Conservation (phyloP, 2,329 filamentous ascomycete genomes). For the Macrophomina phaseolina region DNA sequence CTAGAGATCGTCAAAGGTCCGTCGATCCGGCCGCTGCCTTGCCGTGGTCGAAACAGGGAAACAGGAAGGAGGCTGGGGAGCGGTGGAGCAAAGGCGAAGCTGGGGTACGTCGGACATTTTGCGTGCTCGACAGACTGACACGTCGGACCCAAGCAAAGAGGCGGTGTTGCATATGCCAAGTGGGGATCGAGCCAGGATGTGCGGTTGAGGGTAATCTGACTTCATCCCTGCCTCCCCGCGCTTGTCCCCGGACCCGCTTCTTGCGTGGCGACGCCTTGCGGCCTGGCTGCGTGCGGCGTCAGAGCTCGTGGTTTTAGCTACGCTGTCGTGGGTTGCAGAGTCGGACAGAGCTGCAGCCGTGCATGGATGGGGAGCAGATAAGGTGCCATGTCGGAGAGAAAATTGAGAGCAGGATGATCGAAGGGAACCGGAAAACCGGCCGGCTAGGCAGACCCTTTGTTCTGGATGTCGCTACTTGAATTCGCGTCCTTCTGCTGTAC, state of each 20-base stretch:
- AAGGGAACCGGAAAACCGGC: neutral
- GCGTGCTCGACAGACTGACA: neutral
- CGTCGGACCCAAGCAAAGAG: slow-evolving; percentile 8
- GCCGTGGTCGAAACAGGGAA: neutral
- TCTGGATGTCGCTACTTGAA: neutral
- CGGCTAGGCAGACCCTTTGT: neutral
- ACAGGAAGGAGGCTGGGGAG: neutral
- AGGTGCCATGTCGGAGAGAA: neutral
- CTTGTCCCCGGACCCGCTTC: slow-evolving; percentile 5
- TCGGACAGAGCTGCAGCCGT: neutral
- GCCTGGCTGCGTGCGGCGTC: neutral
- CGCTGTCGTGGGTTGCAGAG: neutral
- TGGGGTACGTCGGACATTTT: neutral
- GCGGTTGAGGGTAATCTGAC: slow-evolving; percentile 5
- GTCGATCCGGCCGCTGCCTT: slow-evolving; percentile 7
- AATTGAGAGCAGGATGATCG: neutral
- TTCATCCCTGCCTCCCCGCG: slow-evolving; percentile 9
- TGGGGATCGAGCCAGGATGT: slow-evolving; percentile 2
- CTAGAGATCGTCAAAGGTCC: neutral
- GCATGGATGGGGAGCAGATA: neutral
- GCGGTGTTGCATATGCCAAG: slow-evolving; percentile 22
- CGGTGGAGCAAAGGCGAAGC: neutral
- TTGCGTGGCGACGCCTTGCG: neutral
- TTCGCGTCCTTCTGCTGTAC: neutral
- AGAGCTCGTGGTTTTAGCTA: neutral